Base-by-base conservation (phyloP, 208 protist genomes). In the Wallacemonas sp. region DNA sequence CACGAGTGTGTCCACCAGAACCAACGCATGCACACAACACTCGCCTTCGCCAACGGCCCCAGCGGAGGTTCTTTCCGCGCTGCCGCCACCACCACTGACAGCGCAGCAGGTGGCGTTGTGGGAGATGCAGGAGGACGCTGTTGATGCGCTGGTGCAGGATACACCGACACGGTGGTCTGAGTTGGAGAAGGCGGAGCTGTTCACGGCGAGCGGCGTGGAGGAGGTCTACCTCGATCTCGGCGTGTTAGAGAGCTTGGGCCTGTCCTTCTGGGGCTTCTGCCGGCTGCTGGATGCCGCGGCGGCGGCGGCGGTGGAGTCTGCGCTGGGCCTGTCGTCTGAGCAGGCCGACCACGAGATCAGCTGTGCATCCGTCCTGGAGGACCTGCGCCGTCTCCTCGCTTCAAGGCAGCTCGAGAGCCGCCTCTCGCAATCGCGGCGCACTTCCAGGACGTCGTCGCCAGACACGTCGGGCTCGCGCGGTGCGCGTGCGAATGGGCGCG, bases 251-350 rank as follows among this genome's bases (percentile, higher is more conserved):
- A 79, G 75, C 19, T 87, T 83, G 48, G 74, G 80, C n/a, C 43
- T 87, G 32, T 71, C 74, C 29, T 88, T 88, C 68, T 88, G 74
- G 83, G 61, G 67, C 17, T 82, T 92, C 63, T 85, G 80, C 58
- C 80, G 81, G 33, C 57, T 85, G 23, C 75, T 89, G 34, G 63
- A 85, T 65, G 62, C 55, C 2, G 19, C 60, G 14, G 57, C 69
- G 23, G 83, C 76, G 14, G 62, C 38, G 23, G 73, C 74, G 44
- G 72, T 92, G 55, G 72, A 87, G 66, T 30, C 32, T 11, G 79
- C 68, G 47, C 72, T 88, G 54, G 75, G 75, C 38, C 26, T 85
- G 36, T 61, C 71, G 0, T 74, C 64, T 2, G 81, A 76, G 55
- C 65, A 79, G 70, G 81, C 68, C 2, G 64, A 65, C 16, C 62